Evolutionary conservation across 768 basidiomycete species (phyloP), one percentile per base, ranked within the genome.

Genomic region (Mycena galericulata): DNA sequence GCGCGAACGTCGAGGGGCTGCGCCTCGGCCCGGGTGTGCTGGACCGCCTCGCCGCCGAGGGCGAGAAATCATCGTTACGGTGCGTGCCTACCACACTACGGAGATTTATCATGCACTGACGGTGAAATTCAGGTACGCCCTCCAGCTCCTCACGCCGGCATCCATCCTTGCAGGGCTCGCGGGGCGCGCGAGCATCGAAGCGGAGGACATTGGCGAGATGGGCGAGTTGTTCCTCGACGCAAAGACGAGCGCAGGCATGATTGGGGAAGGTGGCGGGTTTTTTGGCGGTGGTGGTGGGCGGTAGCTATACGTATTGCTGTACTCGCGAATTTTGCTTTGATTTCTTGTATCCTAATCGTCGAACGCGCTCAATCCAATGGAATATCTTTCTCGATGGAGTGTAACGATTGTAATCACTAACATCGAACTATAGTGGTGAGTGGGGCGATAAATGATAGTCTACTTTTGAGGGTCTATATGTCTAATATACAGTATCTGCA

Each of bases 191-290:
- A 91, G 96, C 74, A 95, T 99, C 62, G 88, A 90, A 67, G 80
- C 90, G 4, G 96, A 98, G 70, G 98, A 99, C 78, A 90, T 99
- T 54, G 86, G 87, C 36, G 96, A 98, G 85, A 96, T 98, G 91
- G 92, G 91, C 70, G 94, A 95, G 76, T 83, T 99, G 34, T 99
- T 99, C 85, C 84, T 98, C 74, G 97, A 99, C 78, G 96, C 97
- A 22, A 97, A 96, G 77, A 91, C 92, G 0, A 88, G 86, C 62
- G 90, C 90, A n/a, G 75, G 78, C 26, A 83, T 86, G 68, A 89
- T 90, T 70, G 84, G 81, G 50, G 65, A 69, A 38, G 76, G 79
- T 40, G 81, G 80, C 27, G 82, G 79, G 6, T 80, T 79, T 67
- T 73, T 74, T 65, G 76, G 77, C 7, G 78, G 75, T n/a, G n/a